A percentile compares a stretch with the other conserved stretches of the same genome.
phyloP scores from a whole-genome alignment of 2,329 filamentous ascomycete genomes.

The Apiospora pterosperma region DNA sequence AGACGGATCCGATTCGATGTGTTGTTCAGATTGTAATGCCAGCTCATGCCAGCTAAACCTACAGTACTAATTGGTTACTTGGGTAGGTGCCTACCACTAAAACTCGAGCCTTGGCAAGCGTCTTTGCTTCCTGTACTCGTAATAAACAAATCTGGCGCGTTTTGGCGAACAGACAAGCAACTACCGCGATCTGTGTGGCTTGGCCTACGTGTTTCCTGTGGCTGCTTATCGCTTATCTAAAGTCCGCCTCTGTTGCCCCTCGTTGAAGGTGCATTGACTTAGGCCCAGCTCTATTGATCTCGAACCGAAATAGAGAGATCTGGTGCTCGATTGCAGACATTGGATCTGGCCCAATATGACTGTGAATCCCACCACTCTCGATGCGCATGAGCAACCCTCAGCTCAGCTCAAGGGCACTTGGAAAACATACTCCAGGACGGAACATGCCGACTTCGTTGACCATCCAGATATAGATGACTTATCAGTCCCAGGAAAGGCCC shows the following conservation, averaged over 20 bases:
- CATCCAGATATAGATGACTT: conserved; percentile 58
- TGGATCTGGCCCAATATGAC: conserved; percentile 29
- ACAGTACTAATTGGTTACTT: neutral
- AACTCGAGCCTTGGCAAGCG: neutral
- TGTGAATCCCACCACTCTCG: conserved; percentile 49
- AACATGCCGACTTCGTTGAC: conserved; percentile 45
- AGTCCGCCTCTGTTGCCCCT: neutral
- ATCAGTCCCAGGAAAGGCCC: conserved; percentile 30
- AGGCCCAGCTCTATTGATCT: too few relatives aligned
- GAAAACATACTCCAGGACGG: conserved; percentile 68
- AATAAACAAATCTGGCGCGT: conserved; percentile 3
- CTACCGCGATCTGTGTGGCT: conserved; percentile 1
- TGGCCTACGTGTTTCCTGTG: neutral
- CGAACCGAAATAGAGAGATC: neutral
- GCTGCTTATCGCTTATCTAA: neutral
- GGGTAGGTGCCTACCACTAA: neutral
- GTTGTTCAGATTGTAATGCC: neutral
- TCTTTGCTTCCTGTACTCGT: neutral
- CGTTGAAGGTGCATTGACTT: neutral
- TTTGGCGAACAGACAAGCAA: neutral
- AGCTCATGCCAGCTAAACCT: neutral
- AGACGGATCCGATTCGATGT: neutral
- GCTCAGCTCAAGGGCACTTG: conserved; percentile 66
- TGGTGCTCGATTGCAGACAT: neutral
- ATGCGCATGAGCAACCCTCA: conserved; percentile 77